These are phyloP conservation scores for Thielaviopsis cerberus DNA, from an alignment of 2,329 filamentous ascomycete genomes.

Conservation along the genomic window DNA sequence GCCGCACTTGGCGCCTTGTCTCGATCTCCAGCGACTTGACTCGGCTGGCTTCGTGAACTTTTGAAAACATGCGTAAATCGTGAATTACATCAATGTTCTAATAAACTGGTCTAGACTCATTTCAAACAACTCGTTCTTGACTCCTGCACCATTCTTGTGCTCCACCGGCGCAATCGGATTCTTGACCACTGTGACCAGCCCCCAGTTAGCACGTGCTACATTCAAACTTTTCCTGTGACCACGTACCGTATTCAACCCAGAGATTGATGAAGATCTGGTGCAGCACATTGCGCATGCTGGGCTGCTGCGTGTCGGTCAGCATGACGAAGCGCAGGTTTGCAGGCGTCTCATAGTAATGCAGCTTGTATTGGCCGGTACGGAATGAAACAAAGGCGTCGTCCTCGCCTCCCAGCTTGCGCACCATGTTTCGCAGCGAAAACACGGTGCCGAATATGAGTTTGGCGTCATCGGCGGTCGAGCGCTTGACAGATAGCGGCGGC, in stretches of 20 bases:
- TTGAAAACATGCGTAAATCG: too few relatives aligned
- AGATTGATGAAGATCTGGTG: slow-evolving; percentile 98
- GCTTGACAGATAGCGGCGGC: slow-evolving; percentile 12
- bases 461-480: slow-evolving; percentile 51
- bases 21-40: too few relatives aligned
- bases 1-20: background rate
- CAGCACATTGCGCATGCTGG: slow-evolving; percentile 81
- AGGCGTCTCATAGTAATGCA: slow-evolving; percentile 97
- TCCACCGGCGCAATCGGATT: slow-evolving; percentile 51
- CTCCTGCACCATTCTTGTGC: slow-evolving; percentile 49
- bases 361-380: slow-evolving; percentile 85
- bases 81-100: slow-evolving; percentile 37
- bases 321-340: slow-evolving; percentile 92
- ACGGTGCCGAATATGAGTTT: slow-evolving; percentile 96
- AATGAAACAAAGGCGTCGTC: slow-evolving; percentile 92
- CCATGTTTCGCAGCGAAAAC: slow-evolving; percentile 93
- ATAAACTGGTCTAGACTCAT: slow-evolving; percentile 62
- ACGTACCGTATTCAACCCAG: slow-evolving; percentile 80
- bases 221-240: background rate
- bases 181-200: slow-evolving; percentile 39
- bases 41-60: too few relatives aligned
- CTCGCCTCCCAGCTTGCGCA: slow-evolving; percentile 77
- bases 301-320: slow-evolving; percentile 74
- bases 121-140: slow-evolving; percentile 53
- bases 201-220: background rate